Conservation (phyloP, 495 filamentous ascomycete species). For the Durotheca rogersii region DNA sequence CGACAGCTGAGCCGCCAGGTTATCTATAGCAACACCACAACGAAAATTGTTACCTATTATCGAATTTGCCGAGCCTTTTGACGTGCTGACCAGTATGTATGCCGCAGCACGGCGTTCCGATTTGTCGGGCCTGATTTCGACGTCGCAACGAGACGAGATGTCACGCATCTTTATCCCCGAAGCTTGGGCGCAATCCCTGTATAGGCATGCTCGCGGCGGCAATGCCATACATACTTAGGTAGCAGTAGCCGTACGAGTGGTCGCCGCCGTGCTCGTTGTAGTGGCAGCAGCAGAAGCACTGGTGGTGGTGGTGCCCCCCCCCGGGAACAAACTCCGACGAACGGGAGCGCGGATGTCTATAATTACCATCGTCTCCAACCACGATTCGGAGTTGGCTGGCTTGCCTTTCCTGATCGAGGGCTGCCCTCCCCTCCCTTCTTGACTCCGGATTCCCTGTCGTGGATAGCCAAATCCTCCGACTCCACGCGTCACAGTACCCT, state of each 20-base stretch:
- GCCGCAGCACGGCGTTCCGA: slow-evolving; percentile 15
- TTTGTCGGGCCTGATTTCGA: slow-evolving; percentile 11
- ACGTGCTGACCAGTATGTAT: slow-evolving; percentile 7
- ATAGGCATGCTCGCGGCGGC: too few relatives aligned
- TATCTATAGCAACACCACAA: slow-evolving; percentile 13
- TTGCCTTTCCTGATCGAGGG: slow-evolving; percentile 24
- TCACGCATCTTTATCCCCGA: slow-evolving; percentile 12
- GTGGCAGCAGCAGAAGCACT: neutral
- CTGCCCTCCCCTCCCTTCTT: slow-evolving; percentile 6
- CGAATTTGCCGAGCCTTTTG: slow-evolving; percentile 16
- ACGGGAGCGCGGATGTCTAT: slow-evolving; percentile 3
- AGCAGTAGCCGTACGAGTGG: too few relatives aligned
- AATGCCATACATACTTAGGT: too few relatives aligned
- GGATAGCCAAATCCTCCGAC: slow-evolving; percentile 20
- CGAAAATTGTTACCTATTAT: slow-evolving; percentile 9
- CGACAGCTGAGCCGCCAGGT: slow-evolving; percentile 10
- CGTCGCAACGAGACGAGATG: slow-evolving; percentile 6
- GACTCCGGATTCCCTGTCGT: slow-evolving; percentile 30
- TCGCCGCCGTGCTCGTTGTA: too few relatives aligned
- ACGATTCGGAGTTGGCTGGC: slow-evolving; percentile 22
- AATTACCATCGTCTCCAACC: slow-evolving; percentile 4
- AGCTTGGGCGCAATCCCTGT: neutral
- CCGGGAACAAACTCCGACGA: slow-evolving; percentile 18
- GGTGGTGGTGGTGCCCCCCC: slow-evolving; percentile 1
- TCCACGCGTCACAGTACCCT: slow-evolving; percentile 7